phyloP scores from a whole-genome alignment of 768 basidiomycete genomes.

The Lactarius sanguifluus region DNA sequence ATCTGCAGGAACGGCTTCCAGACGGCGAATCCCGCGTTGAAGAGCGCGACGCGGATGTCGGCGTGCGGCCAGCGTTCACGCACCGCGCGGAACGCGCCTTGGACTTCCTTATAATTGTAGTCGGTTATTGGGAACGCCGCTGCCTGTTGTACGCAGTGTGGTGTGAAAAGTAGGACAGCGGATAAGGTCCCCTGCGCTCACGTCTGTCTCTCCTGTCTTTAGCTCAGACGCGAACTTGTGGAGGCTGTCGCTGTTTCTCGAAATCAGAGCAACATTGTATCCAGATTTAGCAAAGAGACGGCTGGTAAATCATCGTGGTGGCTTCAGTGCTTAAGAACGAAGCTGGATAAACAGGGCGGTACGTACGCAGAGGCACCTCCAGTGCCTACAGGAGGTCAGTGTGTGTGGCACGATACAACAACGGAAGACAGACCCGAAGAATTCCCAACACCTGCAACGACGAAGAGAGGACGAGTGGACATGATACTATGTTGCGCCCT shows the following conservation, averaged over 20 bases:
- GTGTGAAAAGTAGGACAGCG: not conserved
- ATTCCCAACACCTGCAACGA: conserved; percentile 45
- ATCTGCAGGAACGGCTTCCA: conserved; percentile 44
- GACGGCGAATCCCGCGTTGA: conserved; percentile 40
- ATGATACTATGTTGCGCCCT: conserved; percentile 13
- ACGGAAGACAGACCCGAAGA: conserved; percentile 37
- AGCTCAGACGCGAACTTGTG: conserved; percentile 39
- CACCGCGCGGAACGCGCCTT: conserved; percentile 38
- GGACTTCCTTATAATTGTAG: conserved; percentile 38
- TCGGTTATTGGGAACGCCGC: conserved; percentile 39
- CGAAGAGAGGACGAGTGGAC: conserved; percentile 39
- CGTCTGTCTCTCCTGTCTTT: conserved; percentile 40
- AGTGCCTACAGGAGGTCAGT: conserved; percentile 35
- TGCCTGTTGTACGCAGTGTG: conserved; percentile 33
- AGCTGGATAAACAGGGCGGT: not conserved
- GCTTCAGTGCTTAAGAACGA: not conserved
- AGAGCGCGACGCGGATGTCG: conserved; percentile 43
- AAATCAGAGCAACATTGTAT: conserved; percentile 44
- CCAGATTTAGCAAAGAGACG: conserved; percentile 42
- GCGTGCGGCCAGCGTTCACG: conserved; percentile 35
- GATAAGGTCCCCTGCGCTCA: conserved; percentile 20
- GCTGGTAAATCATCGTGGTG: conserved; percentile 25
- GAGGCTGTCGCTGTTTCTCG: conserved; percentile 38
- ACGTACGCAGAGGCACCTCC: conserved; percentile 44
- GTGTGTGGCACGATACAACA: not conserved